Percentiles rank a stretch among this genome's conserved stretches.
phyloP scores from a whole-genome alignment of 306 rosid genomes.

The Lablab purpureus region DNA sequence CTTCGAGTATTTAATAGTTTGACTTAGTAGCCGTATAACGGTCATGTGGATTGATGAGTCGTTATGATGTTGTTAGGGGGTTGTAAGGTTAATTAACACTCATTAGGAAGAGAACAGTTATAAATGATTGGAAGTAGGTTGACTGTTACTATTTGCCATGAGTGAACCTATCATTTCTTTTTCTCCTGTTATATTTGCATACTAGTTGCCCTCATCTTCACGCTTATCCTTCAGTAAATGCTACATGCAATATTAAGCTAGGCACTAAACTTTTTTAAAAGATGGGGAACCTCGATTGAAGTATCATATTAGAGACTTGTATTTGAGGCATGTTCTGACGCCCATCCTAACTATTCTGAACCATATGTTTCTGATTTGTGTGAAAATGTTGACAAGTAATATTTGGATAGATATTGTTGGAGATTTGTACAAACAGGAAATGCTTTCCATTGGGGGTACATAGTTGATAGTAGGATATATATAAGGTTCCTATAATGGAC shows the following conservation, averaged over 20 bases:
- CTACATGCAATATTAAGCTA: slow-evolving; percentile 18
- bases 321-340: slow-evolving; percentile 1
- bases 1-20: neutral
- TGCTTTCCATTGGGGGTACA: slow-evolving; percentile 47
- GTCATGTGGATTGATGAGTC: neutral
- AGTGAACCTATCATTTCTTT: neutral
- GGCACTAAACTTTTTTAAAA: neutral
- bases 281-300: slow-evolving; percentile 1
- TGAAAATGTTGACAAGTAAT: slow-evolving; percentile 35
- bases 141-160: neutral
- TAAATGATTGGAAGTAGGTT: neutral
- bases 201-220: slow-evolving; percentile 3
- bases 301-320: slow-evolving; percentile 24
- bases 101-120: neutral
- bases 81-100: neutral
- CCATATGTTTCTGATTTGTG: slow-evolving; percentile 29
- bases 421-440: slow-evolving; percentile 43
- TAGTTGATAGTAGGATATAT: slow-evolving; percentile 39
- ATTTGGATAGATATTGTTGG: slow-evolving; percentile 46
- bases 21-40: neutral
- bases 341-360: slow-evolving; percentile 33
- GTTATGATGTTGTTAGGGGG: neutral
- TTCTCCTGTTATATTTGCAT: slow-evolving; percentile 11
- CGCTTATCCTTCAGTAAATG: neutral
- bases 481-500: slow-evolving; percentile 45